Evolutionary conservation across 192 early-diverging fungal genomes (phyloP), one percentile per base, ranked within the genome.

Genomic region (Gonapodya sp.): DNA sequence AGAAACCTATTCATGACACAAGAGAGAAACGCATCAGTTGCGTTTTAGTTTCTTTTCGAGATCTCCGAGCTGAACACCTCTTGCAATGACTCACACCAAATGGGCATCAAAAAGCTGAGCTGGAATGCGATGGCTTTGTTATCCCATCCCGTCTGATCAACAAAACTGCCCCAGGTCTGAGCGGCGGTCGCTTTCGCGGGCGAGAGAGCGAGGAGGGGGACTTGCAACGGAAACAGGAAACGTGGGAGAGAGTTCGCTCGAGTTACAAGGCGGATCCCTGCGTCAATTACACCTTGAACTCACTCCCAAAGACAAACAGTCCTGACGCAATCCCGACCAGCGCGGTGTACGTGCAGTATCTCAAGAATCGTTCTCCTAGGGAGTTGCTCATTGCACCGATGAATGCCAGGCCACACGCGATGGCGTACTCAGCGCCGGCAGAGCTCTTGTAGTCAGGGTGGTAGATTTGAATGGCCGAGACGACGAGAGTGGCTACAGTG

Each of bases 121-220:
- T 32, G 18, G 75, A 77, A 77, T 8, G 75, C 75, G 30, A 77
- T 34, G 8, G 30, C 75, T 33, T 32, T 77, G 75, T 77, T 77
- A 33, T 77, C 34, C 75, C 75, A 77, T 14, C 75, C 75, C 8
- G 75, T 77, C 30, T 32, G 75, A 34, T 77, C 75, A 8, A 77
- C 75, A 18, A 77, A 64, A 64, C 46, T 64, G 46, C 46, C 46
- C 46, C 46, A 64, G 8, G 46, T 64, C 24, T 64, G 8, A 8
- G 46, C 46, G 46, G 46, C 24, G 46, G 46, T 64, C 46, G 46
- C 46, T 24, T 64, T 64, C 8, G 46, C 46, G 24, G 46, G 46
- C 8, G 46, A 64, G 46, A 64, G 46, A 24, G 46, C 46, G 46
- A 64, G 46, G 46, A 64, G 46, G 46, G 46, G 46, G 24, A 64